A percentile compares a stretch with the other conserved stretches of the same genome.
Conservation (phyloP, 495 filamentous ascomycete species). For the Cercophora samala region DNA sequence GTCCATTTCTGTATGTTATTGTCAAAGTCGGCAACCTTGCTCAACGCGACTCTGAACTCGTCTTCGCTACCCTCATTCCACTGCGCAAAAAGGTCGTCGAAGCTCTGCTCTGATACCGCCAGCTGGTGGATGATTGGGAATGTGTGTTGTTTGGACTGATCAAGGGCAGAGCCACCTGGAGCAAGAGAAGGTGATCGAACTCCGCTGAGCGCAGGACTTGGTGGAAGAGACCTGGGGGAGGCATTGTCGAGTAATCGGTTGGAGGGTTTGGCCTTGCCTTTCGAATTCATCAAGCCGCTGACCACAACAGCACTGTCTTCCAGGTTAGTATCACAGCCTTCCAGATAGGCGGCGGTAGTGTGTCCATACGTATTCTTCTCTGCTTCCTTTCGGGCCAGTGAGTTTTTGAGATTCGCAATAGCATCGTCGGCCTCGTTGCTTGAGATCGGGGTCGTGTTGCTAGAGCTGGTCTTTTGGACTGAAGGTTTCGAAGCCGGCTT, state of each 20-base stretch:
- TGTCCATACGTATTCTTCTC: slow-evolving; percentile 55
- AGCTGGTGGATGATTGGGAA: slow-evolving; percentile 72
- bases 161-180: slow-evolving; percentile 52
- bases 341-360: not conserved
- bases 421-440: slow-evolving; percentile 19
- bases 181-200: slow-evolving; percentile 49
- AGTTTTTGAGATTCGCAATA: slow-evolving; percentile 38
- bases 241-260: slow-evolving; percentile 38
- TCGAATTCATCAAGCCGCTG: slow-evolving; percentile 34
- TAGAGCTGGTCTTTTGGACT: slow-evolving; percentile 4
- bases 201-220: slow-evolving; percentile 59
- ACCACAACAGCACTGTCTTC: slow-evolving; percentile 33
- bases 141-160: slow-evolving; percentile 51
- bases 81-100: slow-evolving; percentile 53
- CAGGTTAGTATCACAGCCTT: slow-evolving; percentile 20
- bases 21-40: slow-evolving; percentile 57
- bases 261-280: slow-evolving; percentile 34
- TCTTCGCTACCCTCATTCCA: slow-evolving; percentile 54
- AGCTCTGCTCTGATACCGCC: slow-evolving; percentile 58
- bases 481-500: not conserved
- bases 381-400: slow-evolving; percentile 35
- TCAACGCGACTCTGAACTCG: slow-evolving; percentile 54
- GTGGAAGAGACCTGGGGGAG: slow-evolving; percentile 57
- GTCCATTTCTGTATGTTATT: slow-evolving; percentile 58
- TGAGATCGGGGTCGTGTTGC: not conserved